Base-by-base conservation (phyloP, 2,329 filamentous ascomycete genomes). In the Pestalotiopsis sp. region DNA sequence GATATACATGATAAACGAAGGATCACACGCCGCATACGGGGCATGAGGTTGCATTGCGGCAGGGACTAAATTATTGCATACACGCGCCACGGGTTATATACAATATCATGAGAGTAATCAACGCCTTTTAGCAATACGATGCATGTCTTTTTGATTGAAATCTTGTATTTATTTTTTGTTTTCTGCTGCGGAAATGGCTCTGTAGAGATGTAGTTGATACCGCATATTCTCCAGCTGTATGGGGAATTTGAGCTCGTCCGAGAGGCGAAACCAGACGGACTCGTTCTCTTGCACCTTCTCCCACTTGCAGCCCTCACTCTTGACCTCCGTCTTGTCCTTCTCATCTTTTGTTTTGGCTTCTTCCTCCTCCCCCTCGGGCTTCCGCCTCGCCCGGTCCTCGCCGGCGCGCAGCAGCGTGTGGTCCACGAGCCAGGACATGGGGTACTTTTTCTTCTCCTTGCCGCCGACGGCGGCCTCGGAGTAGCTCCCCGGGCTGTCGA, bases 401-500 rank as follows among this genome's bases (percentile, higher is more conserved):
- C 52, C n/a, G 52, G 13, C 36, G 4, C 45, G 77, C 13, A 94
- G 79, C 23, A 99, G 81, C 2, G 94, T 92, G 77, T 96, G 92
- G 75, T 98, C 92, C 2, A 99, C 84, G 17, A 99, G 83, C 91
- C 94, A 98, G 75, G 93, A 91, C 94, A 98, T 98, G 0, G 95
- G 95, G 77, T 98, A 98, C 70, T 87, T 90, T 71, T 87, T 87
- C 75, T 87, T 86, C 41, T 82, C 81, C 61, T 85, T 83, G 70
- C 85, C 86, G 4, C 91, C 91, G 0, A 98, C 79, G 0, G 88
- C 88, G 3, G 97, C 87, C 68, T 94, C 94, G 0, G 95, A 96
- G 80, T 98, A 98, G 79, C 92, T 97, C 0, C 96, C 96, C 0
- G 96, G 94, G 74, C 94, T 97, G 79, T 99, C 95, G 4, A 98